Conservation (phyloP, 139 green algal genomes). For the Coccomyxa sp. region DNA sequence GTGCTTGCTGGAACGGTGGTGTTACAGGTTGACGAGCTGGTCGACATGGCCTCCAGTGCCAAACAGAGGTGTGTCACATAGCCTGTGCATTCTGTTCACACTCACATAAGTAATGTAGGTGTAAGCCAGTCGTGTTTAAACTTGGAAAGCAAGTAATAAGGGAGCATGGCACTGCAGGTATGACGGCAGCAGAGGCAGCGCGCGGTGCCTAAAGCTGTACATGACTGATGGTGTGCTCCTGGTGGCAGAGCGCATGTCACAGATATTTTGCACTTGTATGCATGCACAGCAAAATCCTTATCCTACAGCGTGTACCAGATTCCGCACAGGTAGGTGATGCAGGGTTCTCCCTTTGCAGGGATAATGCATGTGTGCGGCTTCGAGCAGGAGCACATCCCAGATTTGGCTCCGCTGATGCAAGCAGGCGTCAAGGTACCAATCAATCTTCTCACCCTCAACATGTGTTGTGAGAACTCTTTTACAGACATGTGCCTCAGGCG, state of each 20-base stretch:
- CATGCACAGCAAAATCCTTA: too few relatives aligned
- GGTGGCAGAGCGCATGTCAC: neutral
- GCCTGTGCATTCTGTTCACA: neutral
- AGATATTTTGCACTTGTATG: too few relatives aligned
- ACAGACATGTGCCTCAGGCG: neutral
- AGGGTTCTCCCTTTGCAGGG: slow-evolving; percentile 23
- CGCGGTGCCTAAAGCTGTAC: slow-evolving; percentile 62
- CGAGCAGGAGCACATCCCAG: slow-evolving; percentile 32
- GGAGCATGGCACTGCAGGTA: too few relatives aligned
- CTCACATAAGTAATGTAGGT: too few relatives aligned
- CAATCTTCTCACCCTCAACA: too few relatives aligned
- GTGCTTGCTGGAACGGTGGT: slow-evolving; percentile 52
- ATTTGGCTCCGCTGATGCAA: slow-evolving; percentile 19
- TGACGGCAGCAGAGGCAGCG: neutral
- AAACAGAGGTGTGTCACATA: slow-evolving; percentile 44
- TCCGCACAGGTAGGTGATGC: too few relatives aligned
- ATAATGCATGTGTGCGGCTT: slow-evolving; percentile 33
- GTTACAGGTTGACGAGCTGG: slow-evolving; percentile 67
- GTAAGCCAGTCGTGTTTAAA: neutral
- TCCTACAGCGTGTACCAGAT: too few relatives aligned
- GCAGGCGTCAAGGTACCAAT: slow-evolving; percentile 19
- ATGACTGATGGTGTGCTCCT: slow-evolving; percentile 62
- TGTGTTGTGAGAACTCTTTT: neutral
- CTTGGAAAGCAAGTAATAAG: neutral
- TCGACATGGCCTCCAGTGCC: slow-evolving; percentile 55